Conservation (phyloP, 2,329 filamentous ascomycete genomes). For the Zymoseptoria brevis region DNA sequence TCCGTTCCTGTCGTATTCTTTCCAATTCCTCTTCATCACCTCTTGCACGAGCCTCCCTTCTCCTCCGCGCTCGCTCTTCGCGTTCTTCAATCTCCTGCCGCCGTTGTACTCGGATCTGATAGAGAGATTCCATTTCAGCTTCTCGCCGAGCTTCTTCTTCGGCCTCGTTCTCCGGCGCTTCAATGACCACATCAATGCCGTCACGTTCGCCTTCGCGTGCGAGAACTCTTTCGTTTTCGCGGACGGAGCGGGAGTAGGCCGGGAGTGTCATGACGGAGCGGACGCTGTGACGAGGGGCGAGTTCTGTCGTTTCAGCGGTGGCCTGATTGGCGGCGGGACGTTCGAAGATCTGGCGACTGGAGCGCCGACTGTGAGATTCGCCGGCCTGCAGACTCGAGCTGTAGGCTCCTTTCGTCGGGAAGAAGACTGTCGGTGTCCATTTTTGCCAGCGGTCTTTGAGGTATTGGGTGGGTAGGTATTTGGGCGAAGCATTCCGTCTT, state of each 20-base stretch:
- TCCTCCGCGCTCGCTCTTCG: constrained; percentile 62
- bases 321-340: constrained; percentile 13
- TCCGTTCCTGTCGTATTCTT: constrained; percentile 50
- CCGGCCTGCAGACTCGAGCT: constrained; percentile 23
- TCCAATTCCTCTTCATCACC: constrained; percentile 65
- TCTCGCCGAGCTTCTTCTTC: constrained; percentile 73
- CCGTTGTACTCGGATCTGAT: constrained; percentile 75
- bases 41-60: constrained; percentile 62
- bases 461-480: constrained; percentile 25
- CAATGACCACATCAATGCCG: constrained; percentile 84
- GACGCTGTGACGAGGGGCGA: constrained; percentile 47
- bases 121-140: constrained; percentile 85
- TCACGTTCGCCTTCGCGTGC: constrained; percentile 84
- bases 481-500: constrained; percentile 21
- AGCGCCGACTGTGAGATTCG: background rate
- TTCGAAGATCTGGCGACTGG: background rate
- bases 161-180: constrained; percentile 71
- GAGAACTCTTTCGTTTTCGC: constrained; percentile 71
- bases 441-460: constrained; percentile 28
- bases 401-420: constrained; percentile 22
- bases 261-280: constrained; percentile 93
- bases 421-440: constrained; percentile 23
- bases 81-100: constrained; percentile 68
- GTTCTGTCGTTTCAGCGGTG: constrained; percentile 18
- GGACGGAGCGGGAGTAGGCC: constrained; percentile 65